Conservation (phyloP, 148 eudicot genomes). For the Chenopodium formosanum region DNA sequence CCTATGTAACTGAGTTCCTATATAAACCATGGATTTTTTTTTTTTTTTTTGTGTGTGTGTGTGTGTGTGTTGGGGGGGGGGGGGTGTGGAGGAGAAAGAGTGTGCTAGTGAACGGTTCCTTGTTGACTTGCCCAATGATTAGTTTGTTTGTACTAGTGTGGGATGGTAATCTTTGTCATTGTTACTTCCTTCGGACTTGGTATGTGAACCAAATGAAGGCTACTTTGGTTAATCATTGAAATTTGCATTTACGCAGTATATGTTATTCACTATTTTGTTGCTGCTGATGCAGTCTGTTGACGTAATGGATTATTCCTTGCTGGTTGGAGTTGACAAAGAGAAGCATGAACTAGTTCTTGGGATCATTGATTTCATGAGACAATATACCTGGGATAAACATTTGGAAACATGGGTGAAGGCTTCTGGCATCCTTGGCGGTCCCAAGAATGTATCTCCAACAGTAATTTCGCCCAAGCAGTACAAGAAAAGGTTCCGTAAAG, state of each 20-base stretch:
- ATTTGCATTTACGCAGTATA: too few species aligned
- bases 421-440: constrained; percentile 91
- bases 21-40: too few species aligned
- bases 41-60: too few species aligned
- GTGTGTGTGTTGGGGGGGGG: too few species aligned
- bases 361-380: constrained; percentile 97
- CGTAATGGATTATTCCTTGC: constrained; percentile 94
- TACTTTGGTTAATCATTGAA: too few species aligned
- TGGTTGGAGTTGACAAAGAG: constrained; percentile 89
- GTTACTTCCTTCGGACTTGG: background rate
- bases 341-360: constrained; percentile 93
- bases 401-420: constrained; percentile 98
- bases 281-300: constrained; percentile 67
- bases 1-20: background rate
- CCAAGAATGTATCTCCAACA: constrained; percentile 81
- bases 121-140: background rate
- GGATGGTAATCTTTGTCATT: background rate
- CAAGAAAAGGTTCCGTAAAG: constrained; percentile 92
- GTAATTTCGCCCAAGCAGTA: constrained; percentile 94
- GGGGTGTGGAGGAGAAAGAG: too few species aligned
- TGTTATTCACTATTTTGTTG: background rate
- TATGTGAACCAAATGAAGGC: background rate
- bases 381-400: constrained; percentile 98
- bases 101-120: background rate
- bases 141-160: background rate